phyloP scores from a whole-genome alignment of 305 asterid species.

The Salvia sclarea region DNA sequence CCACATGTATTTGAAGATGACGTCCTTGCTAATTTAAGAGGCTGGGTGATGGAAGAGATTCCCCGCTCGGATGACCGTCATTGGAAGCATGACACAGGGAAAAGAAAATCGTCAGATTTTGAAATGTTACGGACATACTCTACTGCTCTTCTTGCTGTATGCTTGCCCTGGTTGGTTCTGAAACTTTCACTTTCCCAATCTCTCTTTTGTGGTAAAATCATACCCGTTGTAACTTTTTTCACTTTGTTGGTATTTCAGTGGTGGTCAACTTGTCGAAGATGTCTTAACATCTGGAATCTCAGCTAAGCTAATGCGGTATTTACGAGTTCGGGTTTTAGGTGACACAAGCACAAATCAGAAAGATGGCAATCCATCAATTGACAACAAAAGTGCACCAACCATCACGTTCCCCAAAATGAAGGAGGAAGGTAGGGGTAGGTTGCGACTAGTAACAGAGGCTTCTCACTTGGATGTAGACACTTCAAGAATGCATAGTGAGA shows the following conservation, averaged over 20 bases:
- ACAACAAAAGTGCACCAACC: conserved; percentile 52
- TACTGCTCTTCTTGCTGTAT: conserved; percentile 90
- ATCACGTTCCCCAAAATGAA: conserved; percentile 50
- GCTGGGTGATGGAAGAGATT: conserved; percentile 90
- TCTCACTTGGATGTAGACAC: conserved; percentile 53
- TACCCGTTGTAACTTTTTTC: conserved; percentile 27
- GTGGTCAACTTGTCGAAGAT: conserved; percentile 93
- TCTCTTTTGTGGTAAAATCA: background rate
- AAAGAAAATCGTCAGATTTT: conserved; percentile 61
- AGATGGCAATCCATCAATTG: conserved; percentile 55
- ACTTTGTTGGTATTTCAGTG: conserved; percentile 50
- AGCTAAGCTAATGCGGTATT: conserved; percentile 86
- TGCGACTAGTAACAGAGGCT: conserved; percentile 55
- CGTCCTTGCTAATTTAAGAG: conserved; percentile 75
- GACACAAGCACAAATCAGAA: conserved; percentile 66
- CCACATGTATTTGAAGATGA: conserved; percentile 92
- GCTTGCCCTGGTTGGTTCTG: conserved; percentile 66
- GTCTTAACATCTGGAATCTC: conserved; percentile 91
- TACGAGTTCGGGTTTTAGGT: conserved; percentile 78
- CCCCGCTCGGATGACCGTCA: conserved; percentile 59
- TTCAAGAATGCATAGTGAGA: conserved; percentile 44
- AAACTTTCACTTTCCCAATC: background rate
- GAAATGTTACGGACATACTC: conserved; percentile 89
- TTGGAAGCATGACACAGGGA: conserved; percentile 70
- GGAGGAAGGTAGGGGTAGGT: conserved; percentile 76